Evolutionary conservation across 31 red algal species (phyloP), one percentile per base, ranked within the genome.

Genomic region (Bonnemaisonia californica): DNA sequence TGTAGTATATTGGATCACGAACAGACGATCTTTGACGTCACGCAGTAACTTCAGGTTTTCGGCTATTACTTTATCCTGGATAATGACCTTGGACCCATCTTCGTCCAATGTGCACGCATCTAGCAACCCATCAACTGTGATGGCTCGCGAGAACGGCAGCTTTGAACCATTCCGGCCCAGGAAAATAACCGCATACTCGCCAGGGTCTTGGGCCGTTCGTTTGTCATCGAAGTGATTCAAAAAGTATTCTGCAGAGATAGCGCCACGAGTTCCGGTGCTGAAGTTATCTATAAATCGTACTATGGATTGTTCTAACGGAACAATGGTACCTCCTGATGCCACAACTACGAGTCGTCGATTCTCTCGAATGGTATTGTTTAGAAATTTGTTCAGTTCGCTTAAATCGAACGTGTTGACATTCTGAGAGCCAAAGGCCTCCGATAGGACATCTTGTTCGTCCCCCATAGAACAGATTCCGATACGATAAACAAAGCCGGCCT

Each of bases 211-310:
- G 9, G 61, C 54, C 21, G 18, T 41, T n/a, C n/a, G n/a, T n/a
- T n/a, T n/a, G n/a, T n/a, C n/a, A n/a, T n/a, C n/a, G n/a, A n/a
- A n/a, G 13, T 54, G 42, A 23, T 28, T 22, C 68, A 98, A 74
- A 29, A 94, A 76, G 4, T 77, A 57, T 66, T 98, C 95, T 19
- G 91, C 84, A 35, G 67, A 78, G 13, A 48, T 65, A 23, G 91
- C 91, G 29, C 95, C 95, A 39, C 95, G 77, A 31, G 80, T 82
- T 23, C 95, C 95, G 16, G 95, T 94, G 51, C 84, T 90, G 55
- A 98, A 98, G 73, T 98, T 98, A 28, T 98, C 91, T 32, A 98
- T 72, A 54, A 86, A 94, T 19, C 95, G 86, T 18, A 98, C 95
- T 8, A 80, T 59, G 54, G 75, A 57, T 21, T 56, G 32, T 62